phyloP scores from a whole-genome alignment of 352 stramenopile species.

The Phytophthora sp. region DNA sequence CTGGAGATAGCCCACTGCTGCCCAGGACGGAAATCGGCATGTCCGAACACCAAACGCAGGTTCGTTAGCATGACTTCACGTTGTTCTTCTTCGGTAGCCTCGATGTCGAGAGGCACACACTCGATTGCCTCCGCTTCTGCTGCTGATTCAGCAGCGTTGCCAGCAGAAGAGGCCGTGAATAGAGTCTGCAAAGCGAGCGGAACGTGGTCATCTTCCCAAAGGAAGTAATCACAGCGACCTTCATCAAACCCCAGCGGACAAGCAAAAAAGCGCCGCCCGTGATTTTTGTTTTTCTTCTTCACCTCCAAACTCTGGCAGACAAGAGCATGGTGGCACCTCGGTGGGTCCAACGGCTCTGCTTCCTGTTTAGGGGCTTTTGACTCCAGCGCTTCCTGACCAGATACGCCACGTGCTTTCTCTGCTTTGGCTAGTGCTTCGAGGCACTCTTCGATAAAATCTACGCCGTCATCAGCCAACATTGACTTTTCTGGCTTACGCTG shows the following conservation, averaged over 20 bases:
- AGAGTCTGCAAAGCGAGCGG: slow-evolving; percentile 67
- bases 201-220: slow-evolving; percentile 84
- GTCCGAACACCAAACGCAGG: slow-evolving; percentile 85
- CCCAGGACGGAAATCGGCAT: slow-evolving; percentile 76
- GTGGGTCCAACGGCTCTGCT: slow-evolving; percentile 31
- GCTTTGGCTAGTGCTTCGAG: slow-evolving; percentile 57
- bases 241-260: slow-evolving; percentile 76
- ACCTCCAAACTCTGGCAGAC: slow-evolving; percentile 64
- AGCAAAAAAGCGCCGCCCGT: slow-evolving; percentile 72
- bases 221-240: slow-evolving; percentile 84
- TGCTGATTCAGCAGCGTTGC: slow-evolving; percentile 15
- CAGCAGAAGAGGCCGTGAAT: slow-evolving; percentile 31
- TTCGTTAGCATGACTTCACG: slow-evolving; percentile 67
- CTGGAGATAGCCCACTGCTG: slow-evolving; percentile 88
- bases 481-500: slow-evolving; percentile 32
- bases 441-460: slow-evolving; percentile 86
- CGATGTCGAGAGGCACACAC: slow-evolving; percentile 62
- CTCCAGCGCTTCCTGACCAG: background rate
- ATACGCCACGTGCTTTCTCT: slow-evolving; percentile 25
- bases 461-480: slow-evolving; percentile 50
- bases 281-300: slow-evolving; percentile 89
- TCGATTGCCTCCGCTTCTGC: slow-evolving; percentile 34
- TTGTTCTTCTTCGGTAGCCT: slow-evolving; percentile 47
- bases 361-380: background rate
- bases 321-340: slow-evolving; percentile 74